Percentiles rank a stretch among this genome's conserved stretches.
Evolutionary conservation across 495 filamentous ascomycete genomes (phyloP).

Genomic region (Daldinia grandis): DNA sequence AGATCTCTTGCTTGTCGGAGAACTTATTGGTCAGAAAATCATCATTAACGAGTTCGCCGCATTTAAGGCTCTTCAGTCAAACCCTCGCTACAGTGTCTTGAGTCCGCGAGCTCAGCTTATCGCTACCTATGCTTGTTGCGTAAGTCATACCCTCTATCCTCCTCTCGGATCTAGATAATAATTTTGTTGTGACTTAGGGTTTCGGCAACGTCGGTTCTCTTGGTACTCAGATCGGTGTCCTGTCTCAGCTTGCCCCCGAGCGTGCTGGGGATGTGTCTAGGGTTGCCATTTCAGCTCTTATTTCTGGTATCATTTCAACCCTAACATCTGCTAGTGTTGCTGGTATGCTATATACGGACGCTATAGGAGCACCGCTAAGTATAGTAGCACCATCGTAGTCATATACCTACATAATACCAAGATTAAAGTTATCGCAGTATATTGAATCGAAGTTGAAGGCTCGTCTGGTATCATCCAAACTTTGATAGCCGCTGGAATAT

Average conservation of each 20-base stretch:
- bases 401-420: background rate
- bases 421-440: background rate
- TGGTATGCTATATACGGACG: constrained; percentile 60
- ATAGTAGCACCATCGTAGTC: background rate
- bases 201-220: constrained; percentile 85
- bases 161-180: constrained; percentile 43
- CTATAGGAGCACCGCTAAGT: constrained; percentile 20
- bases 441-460: background rate
- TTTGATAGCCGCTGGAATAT: too few relatives aligned
- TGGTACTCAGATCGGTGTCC: constrained; percentile 85
- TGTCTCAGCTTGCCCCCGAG: constrained; percentile 79
- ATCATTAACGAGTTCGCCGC: constrained; percentile 79
- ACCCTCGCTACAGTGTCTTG: constrained; percentile 60
- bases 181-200: constrained; percentile 49
- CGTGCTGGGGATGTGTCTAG: constrained; percentile 77
- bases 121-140: constrained; percentile 74
- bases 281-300: constrained; percentile 78
- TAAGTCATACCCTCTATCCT: constrained; percentile 48
- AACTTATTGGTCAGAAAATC: constrained; percentile 84
- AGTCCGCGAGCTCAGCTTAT: constrained; percentile 75
- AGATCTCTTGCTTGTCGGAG: constrained; percentile 76
- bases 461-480: too few relatives aligned
- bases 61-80: constrained; percentile 62
- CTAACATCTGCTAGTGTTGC: constrained; percentile 84
- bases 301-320: constrained; percentile 80